Evolutionary conservation across 2,329 filamentous ascomycete species (phyloP), one percentile per base, ranked within the genome.

Genomic region (Phyllosticta paracitricarpa): DNA sequence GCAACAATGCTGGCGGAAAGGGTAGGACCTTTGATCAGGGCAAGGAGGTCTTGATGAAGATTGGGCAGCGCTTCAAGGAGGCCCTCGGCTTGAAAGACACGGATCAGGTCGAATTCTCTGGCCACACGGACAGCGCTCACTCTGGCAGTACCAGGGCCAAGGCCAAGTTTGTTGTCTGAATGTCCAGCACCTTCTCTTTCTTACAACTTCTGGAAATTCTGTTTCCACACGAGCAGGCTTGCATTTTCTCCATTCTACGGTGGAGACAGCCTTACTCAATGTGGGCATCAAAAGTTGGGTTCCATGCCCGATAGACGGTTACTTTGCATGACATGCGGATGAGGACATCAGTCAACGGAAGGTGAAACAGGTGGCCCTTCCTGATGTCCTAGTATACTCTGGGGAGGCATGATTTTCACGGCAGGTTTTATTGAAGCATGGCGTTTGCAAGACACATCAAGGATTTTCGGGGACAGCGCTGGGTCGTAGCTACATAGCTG

Each of bases 61-160:
- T 99, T 69, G 94, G 94, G 68, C 84, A 82, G 68, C 86, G 87
- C 66, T 97, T 99, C 86, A 99, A 99, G 85, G 88, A 91, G 68
- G 87, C 95, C 26, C 81, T 99, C 61, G 86, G 89, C 74, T 80
- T 99, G 64, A 88, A 88, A 63, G 77, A 86, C 61, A 82, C 79
- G 64, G 94, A 97, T 74, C 76, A 80, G 64, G 85, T 99, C 63
- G 95, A 99, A 78, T 99, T 97, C 79, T 96, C 91, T 22, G 94
- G 94, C 63, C 94, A 99, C 79, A 96, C 91, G 19, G 95, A 99
- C 68, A 89, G 89, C 68, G 93, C 94, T 48, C 89, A 96, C 74
- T 86, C 89, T 63, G 94, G 94, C 67, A 97, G 92, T 78, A 96
- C 91, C 63, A 87, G 95, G 69, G 94, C 94, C 62, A 97, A 95